Conservation (phyloP, 2,329 filamentous ascomycete species). For the Daldinia eschscholtzii region DNA sequence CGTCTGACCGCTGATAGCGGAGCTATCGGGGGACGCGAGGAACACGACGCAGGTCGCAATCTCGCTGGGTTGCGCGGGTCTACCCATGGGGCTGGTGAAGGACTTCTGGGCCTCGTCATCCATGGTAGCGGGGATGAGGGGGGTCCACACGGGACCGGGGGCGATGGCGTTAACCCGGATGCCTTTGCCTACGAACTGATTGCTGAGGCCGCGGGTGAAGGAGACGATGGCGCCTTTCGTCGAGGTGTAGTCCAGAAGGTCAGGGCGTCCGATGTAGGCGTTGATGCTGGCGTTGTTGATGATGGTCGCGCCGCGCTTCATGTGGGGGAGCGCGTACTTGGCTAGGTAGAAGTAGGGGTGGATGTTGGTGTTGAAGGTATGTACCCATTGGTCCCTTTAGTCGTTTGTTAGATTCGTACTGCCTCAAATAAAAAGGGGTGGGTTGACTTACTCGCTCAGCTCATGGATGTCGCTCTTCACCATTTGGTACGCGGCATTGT, state of each 20-base stretch:
- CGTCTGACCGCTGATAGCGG: slow-evolving; percentile 78
- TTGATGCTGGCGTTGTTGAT: slow-evolving; percentile 91
- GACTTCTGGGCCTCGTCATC: slow-evolving; percentile 75
- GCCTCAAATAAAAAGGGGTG: background rate
- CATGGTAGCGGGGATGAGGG: slow-evolving; percentile 81
- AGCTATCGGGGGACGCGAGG: slow-evolving; percentile 79
- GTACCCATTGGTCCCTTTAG: slow-evolving; percentile 78
- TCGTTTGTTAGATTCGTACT: slow-evolving; percentile 33
- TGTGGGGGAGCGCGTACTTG: slow-evolving; percentile 81
- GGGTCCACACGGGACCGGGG: slow-evolving; percentile 84
- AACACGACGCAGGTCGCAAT: slow-evolving; percentile 87
- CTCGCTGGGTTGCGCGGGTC: slow-evolving; percentile 83
- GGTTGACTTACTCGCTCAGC: slow-evolving; percentile 69
- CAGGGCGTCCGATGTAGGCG: slow-evolving; percentile 82
- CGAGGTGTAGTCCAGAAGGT: slow-evolving; percentile 84
- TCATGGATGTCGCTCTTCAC: slow-evolving; percentile 79
- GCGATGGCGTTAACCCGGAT: slow-evolving; percentile 73
- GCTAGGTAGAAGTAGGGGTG: slow-evolving; percentile 84
- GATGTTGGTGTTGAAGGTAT: slow-evolving; percentile 87
- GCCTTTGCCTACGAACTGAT: slow-evolving; percentile 78
- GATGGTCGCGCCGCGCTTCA: slow-evolving; percentile 79
- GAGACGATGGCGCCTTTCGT: slow-evolving; percentile 83
- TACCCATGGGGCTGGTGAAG: slow-evolving; percentile 80
- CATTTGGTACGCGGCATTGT: slow-evolving; percentile 83
- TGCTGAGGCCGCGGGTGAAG: slow-evolving; percentile 82